Evolutionary conservation across 768 basidiomycete species (phyloP), one percentile per base, ranked within the genome.

Genomic region (Daedaleopsis sinensis): DNA sequence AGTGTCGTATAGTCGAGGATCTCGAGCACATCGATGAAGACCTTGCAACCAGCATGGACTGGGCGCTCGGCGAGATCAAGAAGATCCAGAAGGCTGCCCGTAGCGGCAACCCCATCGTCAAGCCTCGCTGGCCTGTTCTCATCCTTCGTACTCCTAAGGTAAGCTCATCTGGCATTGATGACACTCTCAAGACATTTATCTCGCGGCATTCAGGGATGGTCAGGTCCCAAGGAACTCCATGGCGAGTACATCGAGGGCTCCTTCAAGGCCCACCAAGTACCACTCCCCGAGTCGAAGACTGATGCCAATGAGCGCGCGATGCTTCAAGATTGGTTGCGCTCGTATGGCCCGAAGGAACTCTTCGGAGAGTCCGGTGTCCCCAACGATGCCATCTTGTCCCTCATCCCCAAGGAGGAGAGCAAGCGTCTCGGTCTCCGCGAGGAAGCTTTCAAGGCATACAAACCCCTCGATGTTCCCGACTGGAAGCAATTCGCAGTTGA

Each of bases 51-150:
- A 86, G 89, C 19, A 82, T 96, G 78, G 86, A 90, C 57, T 96
- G 93, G 91, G 91, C 90, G 1, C 71, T 89, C 12, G 74, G 67
- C 10, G 87, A 92, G 74, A 91, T 93, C 62, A 81, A 78, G 67
- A 85, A 80, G 65, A 96, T 96, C 53, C 94, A 97, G 71, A 72
- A 74, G 0, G 91, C 89, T 0, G 94, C 94, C 18, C 86, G 94
- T 49, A 78, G 76, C 12, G 91, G 90, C 2, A 82, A 87, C 3
- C 87, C 93, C 16, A 85, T 93, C 63, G 79, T 86, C 54, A 95
- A 95, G 77, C 94, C 94, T n/a, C 83, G 91, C 46, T 96, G 92
- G 92, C 94, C 94, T 4, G 82, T 95, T 71, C 78, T 97, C 63
- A 83, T 95, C 68, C 81, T 96, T 48, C 85, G 94, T 47, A 92